These are phyloP conservation scores for Sugiyamaella grinbergsii DNA, from an alignment of 1,139 yeast genomes.

Conservation along the genomic window DNA sequence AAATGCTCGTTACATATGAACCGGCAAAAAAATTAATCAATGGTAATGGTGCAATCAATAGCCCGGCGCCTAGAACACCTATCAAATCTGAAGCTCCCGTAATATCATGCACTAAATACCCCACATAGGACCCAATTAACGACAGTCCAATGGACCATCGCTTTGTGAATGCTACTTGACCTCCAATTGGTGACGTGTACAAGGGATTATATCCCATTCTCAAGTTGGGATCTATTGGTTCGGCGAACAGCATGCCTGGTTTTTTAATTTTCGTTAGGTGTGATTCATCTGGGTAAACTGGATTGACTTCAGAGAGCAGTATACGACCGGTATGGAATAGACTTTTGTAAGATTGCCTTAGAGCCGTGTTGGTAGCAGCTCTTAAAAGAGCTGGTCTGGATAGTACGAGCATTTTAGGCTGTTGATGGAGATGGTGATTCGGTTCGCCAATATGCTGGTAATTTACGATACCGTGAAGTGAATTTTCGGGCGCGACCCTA, in stretches of 20 bases:
- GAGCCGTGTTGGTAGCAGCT: not conserved
- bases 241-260: slow-evolving; percentile 42
- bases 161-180: slow-evolving; percentile 44
- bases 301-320: slow-evolving; percentile 35
- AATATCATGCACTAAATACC: slow-evolving; percentile 37
- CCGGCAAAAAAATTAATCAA: slow-evolving; percentile 55
- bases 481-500: not conserved
- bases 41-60: slow-evolving; percentile 52
- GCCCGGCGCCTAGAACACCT: slow-evolving; percentile 15
- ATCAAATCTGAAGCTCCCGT: slow-evolving; percentile 27
- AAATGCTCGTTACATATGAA: slow-evolving; percentile 72
- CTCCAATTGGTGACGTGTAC: slow-evolving; percentile 41
- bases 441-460: too few species aligned
- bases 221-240: slow-evolving; percentile 40
- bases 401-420: not conserved
- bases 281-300: slow-evolving; percentile 39
- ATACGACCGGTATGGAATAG: slow-evolving; percentile 29
- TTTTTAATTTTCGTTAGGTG: slow-evolving; percentile 37
- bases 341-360: not conserved
- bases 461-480: too few species aligned
- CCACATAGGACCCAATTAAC: slow-evolving; percentile 39
- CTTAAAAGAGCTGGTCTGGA: not conserved
- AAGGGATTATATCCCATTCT: slow-evolving; percentile 40
- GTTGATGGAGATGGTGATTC: too few species aligned
- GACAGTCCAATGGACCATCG: slow-evolving; percentile 43